Evolutionary conservation across 2,329 filamentous ascomycete genomes (phyloP).

Genomic region (Fusarium subglutinans): DNA sequence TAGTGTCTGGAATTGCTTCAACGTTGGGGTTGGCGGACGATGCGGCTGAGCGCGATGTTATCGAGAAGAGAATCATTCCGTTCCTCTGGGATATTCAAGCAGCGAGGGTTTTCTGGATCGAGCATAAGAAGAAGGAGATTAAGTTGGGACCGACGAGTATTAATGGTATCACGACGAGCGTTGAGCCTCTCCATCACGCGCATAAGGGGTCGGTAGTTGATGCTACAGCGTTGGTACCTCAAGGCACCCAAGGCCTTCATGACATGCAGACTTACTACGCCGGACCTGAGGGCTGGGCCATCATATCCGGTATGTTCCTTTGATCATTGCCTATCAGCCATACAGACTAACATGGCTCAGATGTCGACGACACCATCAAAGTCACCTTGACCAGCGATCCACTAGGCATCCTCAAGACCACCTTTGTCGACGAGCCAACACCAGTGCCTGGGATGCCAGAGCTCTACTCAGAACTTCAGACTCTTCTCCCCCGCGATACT

Average conservation of each 20-base stretch:
- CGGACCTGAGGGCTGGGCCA: slow-evolving; percentile 80
- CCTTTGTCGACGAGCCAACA: slow-evolving; percentile 79
- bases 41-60: slow-evolving; percentile 65
- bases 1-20: slow-evolving; percentile 76
- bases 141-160: slow-evolving; percentile 75
- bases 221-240: slow-evolving; percentile 60
- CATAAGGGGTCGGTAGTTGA: slow-evolving; percentile 58
- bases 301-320: slow-evolving; percentile 73
- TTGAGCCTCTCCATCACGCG: slow-evolving; percentile 60
- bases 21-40: slow-evolving; percentile 72
- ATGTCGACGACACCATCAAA: slow-evolving; percentile 97
- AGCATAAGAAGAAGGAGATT: slow-evolving; percentile 60
- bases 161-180: slow-evolving; percentile 76
- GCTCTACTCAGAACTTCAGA: slow-evolving; percentile 75
- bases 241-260: slow-evolving; percentile 62
- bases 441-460: slow-evolving; percentile 85
- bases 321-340: background rate
- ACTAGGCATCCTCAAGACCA: slow-evolving; percentile 81
- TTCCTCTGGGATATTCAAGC: slow-evolving; percentile 82
- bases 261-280: slow-evolving; percentile 79
- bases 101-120: slow-evolving; percentile 72
- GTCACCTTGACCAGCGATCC: slow-evolving; percentile 83
- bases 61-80: slow-evolving; percentile 75
- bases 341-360: slow-evolving; percentile 52
- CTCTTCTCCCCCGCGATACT: slow-evolving; percentile 63